Evolutionary conservation across 768 basidiomycete species (phyloP).

Genomic region (Termitomyces sp.): DNA sequence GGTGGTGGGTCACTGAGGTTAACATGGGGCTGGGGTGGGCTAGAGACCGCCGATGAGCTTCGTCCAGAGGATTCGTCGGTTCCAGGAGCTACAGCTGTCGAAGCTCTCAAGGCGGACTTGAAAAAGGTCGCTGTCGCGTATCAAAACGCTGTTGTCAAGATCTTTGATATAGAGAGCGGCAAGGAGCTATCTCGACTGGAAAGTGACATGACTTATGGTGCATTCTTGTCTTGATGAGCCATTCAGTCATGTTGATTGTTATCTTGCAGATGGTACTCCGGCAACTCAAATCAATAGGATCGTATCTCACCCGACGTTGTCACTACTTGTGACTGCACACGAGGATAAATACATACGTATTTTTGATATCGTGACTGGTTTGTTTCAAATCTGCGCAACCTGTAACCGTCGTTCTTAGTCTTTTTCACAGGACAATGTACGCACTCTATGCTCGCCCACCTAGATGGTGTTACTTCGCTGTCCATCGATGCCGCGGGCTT

Average conservation of each 20-base stretch:
- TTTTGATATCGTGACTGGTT: slow-evolving; percentile 80
- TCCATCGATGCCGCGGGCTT: slow-evolving; percentile 86
- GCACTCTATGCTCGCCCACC: slow-evolving; percentile 85
- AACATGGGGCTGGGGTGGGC: slow-evolving; percentile 76
- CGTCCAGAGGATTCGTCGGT: slow-evolving; percentile 42
- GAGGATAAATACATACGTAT: slow-evolving; percentile 93
- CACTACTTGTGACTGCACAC: slow-evolving; percentile 82
- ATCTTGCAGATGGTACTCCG: slow-evolving; percentile 56
- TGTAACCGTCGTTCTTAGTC: not conserved
- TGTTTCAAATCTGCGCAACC: slow-evolving; percentile 17
- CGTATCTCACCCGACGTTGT: slow-evolving; percentile 86
- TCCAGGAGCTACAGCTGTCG: slow-evolving; percentile 78
- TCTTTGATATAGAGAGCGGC: slow-evolving; percentile 88
- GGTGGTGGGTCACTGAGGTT: slow-evolving; percentile 61
- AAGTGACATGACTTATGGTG: slow-evolving; percentile 56
- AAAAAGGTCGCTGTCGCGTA: slow-evolving; percentile 90
- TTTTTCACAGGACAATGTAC: slow-evolving; percentile 66
- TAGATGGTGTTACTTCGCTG: slow-evolving; percentile 88
- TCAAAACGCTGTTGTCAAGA: slow-evolving; percentile 81
- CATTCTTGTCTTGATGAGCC: slow-evolving; percentile 12
- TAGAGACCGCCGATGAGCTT: slow-evolving; percentile 44
- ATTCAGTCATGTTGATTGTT: slow-evolving; percentile 1
- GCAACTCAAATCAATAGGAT: slow-evolving; percentile 82
- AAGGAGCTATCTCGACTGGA: slow-evolving; percentile 62
- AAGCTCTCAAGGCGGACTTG: slow-evolving; percentile 75